These are phyloP conservation scores for Fusarium penzigii DNA, from an alignment of 2,329 filamentous ascomycete genomes.

Conservation along the genomic window DNA sequence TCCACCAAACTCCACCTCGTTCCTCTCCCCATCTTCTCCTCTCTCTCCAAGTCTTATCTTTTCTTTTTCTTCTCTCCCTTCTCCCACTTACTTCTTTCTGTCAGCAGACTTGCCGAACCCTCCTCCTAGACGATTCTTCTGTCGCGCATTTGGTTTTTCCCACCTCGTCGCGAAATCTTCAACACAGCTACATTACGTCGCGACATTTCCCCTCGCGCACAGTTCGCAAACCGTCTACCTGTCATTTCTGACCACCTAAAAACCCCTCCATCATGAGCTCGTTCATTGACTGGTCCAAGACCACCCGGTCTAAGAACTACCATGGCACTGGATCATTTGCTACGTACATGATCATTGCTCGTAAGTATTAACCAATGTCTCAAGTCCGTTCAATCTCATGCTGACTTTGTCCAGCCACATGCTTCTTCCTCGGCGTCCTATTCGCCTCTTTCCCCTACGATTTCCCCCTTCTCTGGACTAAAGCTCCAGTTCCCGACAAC, in stretches of 20 bases:
- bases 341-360: slow-evolving; percentile 94
- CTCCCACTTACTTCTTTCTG: background rate
- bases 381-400: background rate
- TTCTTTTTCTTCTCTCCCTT: slow-evolving; percentile 9
- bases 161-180: background rate
- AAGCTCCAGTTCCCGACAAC: slow-evolving; percentile 59
- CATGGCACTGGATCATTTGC: slow-evolving; percentile 74
- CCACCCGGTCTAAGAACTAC: slow-evolving; percentile 57
- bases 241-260: slow-evolving; percentile 7
- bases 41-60: slow-evolving; percentile 1
- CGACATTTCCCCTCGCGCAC: slow-evolving; percentile 11
- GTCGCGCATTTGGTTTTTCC: background rate
- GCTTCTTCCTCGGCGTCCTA: slow-evolving; percentile 97
- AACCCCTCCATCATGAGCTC: slow-evolving; percentile 32
- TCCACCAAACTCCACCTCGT: background rate
- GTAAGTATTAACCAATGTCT: slow-evolving; percentile 57
- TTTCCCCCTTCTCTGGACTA: slow-evolving; percentile 83
- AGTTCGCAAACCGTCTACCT: background rate
- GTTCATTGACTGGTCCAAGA: slow-evolving; percentile 58
- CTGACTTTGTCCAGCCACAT: slow-evolving; percentile 61
- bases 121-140: background rate
- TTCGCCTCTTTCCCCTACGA: slow-evolving; percentile 97
- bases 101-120: background rate
- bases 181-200: background rate
- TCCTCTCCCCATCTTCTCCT: background rate